phyloP scores from a whole-genome alignment of 2,329 filamentous ascomycete species.

The Aureobasidium sp. region DNA sequence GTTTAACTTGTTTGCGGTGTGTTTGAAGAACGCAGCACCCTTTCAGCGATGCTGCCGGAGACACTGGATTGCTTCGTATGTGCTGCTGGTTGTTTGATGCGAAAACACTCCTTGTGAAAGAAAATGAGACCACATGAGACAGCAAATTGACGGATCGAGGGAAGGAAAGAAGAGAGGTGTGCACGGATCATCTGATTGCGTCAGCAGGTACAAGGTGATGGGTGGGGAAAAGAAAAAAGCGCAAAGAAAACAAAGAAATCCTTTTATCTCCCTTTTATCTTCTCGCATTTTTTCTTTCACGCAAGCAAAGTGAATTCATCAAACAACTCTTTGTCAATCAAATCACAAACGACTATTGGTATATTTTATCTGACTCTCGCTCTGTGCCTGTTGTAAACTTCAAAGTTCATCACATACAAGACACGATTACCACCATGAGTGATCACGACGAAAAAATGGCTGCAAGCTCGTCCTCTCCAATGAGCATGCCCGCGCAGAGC shows the following conservation, averaged over 20 bases:
- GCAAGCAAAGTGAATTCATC: not conserved
- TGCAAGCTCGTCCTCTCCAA: not conserved
- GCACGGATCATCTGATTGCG: not conserved
- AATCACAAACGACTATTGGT: not conserved
- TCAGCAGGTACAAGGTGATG: not conserved
- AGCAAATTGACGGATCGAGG: not conserved
- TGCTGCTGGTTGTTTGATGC: not conserved
- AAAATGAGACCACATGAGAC: not conserved
- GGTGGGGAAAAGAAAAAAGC: not conserved
- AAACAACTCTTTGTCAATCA: not conserved
- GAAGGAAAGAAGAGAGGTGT: not conserved
- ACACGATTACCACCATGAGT: not conserved
- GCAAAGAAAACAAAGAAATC: conserved; percentile 14
- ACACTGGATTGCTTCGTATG: too few relatives aligned
- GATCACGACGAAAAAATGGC: not conserved
- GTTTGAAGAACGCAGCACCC: too few relatives aligned
- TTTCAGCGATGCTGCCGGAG: too few relatives aligned
- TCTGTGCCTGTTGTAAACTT: not conserved
- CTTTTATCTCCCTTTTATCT: not conserved
- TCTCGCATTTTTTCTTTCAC: not conserved
- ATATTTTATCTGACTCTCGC: not conserved
- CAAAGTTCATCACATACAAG: too few relatives aligned
- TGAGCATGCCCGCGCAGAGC: not conserved
- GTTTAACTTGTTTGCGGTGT: too few relatives aligned
- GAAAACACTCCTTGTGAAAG: not conserved